Evolutionary conservation across 305 asterid genomes (phyloP).

Genomic region (Fraxinus velutina): DNA sequence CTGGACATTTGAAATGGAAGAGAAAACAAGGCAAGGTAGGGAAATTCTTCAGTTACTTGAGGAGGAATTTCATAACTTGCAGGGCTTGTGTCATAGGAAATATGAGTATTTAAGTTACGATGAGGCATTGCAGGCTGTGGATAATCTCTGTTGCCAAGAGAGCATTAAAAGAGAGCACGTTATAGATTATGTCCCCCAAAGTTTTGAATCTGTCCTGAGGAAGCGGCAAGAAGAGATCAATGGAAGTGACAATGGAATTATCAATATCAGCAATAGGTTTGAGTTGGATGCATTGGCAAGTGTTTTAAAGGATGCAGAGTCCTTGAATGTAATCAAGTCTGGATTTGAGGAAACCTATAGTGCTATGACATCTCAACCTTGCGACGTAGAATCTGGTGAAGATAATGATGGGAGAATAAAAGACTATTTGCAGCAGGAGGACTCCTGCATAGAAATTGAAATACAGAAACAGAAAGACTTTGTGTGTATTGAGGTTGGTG

Average conservation of each 20-base stretch:
- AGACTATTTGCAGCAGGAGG: constrained; percentile 76
- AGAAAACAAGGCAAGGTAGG: constrained; percentile 60
- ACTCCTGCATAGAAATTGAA: constrained; percentile 79
- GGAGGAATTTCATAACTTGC: constrained; percentile 75
- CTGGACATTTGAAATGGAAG: constrained; percentile 64
- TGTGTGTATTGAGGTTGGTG: constrained; percentile 70
- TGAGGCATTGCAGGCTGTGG: constrained; percentile 83
- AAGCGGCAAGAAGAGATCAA: constrained; percentile 71
- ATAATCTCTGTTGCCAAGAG: constrained; percentile 77
- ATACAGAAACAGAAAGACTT: constrained; percentile 86
- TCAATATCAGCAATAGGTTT: constrained; percentile 48
- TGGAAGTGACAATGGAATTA: constrained; percentile 50
- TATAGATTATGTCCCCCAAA: constrained; percentile 43
- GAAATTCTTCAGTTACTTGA: constrained; percentile 75
- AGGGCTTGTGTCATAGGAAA: constrained; percentile 79
- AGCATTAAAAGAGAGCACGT: constrained; percentile 70
- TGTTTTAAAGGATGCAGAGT: constrained; percentile 78
- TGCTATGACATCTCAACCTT: constrained; percentile 60
- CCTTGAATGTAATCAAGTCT: constrained; percentile 58
- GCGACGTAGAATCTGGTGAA: constrained; percentile 79
- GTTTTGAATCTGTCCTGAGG: constrained; percentile 73
- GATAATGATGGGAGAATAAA: constrained; percentile 73
- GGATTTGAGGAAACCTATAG: constrained; percentile 70
- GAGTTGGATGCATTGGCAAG: constrained; percentile 86
- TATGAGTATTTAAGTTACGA: constrained; percentile 72